A percentile compares a stretch with the other conserved stretches of the same genome.
Conservation (phyloP, 139 green algal species). For the Diplosphaera chodatii region DNA sequence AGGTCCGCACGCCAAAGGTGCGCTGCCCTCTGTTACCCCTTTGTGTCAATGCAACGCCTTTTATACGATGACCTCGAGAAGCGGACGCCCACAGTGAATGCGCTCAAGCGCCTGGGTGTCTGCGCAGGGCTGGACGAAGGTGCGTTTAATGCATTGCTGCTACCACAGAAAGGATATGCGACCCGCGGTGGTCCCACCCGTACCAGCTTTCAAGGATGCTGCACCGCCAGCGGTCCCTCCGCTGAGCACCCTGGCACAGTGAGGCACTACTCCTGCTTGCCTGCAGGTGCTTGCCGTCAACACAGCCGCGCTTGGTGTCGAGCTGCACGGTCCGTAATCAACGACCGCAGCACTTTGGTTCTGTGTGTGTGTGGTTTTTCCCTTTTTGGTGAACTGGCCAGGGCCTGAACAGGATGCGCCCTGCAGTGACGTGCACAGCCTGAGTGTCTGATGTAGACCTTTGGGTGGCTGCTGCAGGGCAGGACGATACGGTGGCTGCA, state of each 20-base stretch:
- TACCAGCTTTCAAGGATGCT: neutral
- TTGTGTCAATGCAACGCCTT: neutral
- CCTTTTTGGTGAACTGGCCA: too few species aligned
- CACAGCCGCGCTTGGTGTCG: neutral
- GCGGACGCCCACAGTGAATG: too few species aligned
- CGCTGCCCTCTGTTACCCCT: neutral
- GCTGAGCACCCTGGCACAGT: too few species aligned
- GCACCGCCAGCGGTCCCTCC: too few species aligned
- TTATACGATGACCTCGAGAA: too few species aligned
- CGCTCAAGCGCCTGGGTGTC: neutral
- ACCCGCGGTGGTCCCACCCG: too few species aligned
- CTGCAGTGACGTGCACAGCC: neutral
- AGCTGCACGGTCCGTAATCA: neutral
- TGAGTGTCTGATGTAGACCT: neutral
- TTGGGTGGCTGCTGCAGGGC: neutral
- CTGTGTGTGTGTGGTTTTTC: neutral
- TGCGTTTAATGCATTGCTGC: neutral
- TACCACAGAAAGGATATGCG: neutral
- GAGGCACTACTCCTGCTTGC: too few species aligned
- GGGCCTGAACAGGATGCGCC: too few species aligned
- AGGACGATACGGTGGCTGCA: neutral
- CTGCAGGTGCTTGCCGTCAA: neutral
- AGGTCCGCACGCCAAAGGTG: neutral
- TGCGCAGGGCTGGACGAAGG: neutral
- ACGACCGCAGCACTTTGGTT: neutral